Percentiles rank a stretch among this genome's conserved stretches.
Conservation (phyloP, 768 basidiomycete species). For the Russula emetica region DNA sequence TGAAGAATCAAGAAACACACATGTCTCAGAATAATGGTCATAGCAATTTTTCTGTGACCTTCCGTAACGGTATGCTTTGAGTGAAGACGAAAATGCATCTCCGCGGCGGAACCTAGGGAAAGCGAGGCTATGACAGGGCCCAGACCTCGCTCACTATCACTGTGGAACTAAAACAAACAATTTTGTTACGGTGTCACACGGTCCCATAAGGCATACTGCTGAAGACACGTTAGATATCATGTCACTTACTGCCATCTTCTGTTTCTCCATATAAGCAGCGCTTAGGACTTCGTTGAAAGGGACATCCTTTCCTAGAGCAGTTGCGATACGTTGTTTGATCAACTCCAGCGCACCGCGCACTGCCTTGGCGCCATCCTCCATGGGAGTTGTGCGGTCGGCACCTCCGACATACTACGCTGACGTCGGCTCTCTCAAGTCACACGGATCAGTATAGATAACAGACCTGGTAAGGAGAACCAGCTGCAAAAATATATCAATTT, state of each 20-base stretch:
- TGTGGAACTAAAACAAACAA: constrained; percentile 56
- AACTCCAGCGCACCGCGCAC: constrained; percentile 54
- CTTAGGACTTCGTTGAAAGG: constrained; percentile 76
- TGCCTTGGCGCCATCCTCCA: constrained; percentile 52
- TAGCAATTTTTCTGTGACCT: constrained; percentile 34
- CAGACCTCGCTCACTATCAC: constrained; percentile 69
- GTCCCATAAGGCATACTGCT: not conserved
- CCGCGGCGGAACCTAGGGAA: constrained; percentile 69
- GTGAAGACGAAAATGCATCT: constrained; percentile 72
- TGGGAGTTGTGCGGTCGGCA: constrained; percentile 66
- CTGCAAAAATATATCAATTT: constrained; percentile 37
- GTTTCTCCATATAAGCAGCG: constrained; percentile 80
- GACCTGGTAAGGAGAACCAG: constrained; percentile 78
- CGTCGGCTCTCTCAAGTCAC: constrained; percentile 2
- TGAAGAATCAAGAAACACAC: constrained; percentile 38
- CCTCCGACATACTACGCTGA: constrained; percentile 66
- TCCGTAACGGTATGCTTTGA: constrained; percentile 35
- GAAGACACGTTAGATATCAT: constrained; percentile 22
- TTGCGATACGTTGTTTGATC: constrained; percentile 51
- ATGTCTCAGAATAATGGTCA: constrained; percentile 63
- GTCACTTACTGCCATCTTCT: constrained; percentile 68
- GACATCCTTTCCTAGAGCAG: constrained; percentile 40
- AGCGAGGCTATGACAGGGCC: constrained; percentile 71
- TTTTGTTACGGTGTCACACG: not conserved
- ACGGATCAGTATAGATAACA: constrained; percentile 19